phyloP scores from a whole-genome alignment of 805 yeast genomes.

The Wickerhamomyces canadensis region DNA sequence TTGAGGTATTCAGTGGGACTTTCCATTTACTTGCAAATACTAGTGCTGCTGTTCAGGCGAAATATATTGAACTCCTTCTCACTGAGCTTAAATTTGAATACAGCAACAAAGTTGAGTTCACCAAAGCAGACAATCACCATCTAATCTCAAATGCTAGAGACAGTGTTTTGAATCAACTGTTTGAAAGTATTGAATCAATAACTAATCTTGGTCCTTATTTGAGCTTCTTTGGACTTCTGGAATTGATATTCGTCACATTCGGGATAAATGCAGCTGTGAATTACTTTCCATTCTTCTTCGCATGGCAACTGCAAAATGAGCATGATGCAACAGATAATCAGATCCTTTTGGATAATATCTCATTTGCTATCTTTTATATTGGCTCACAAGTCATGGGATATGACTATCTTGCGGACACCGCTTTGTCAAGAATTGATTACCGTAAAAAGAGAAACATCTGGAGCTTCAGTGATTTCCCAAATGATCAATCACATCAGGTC shows the following conservation, averaged over 20 bases:
- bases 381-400: conserved; percentile 8
- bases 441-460: conserved; percentile 15
- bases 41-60: conserved; percentile 9
- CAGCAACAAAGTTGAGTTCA: conserved; percentile 6
- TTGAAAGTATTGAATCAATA: conserved; percentile 17
- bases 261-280: conserved; percentile 45
- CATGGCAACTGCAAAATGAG: conserved; percentile 31
- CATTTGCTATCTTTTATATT: conserved; percentile 10
- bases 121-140: conserved; percentile 13
- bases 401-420: conserved; percentile 8
- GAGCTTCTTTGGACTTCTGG: conserved; percentile 8
- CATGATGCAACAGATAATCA: neutral
- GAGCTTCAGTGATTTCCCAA: conserved; percentile 13
- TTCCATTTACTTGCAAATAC: conserved; percentile 12
- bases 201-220: neutral
- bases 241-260: conserved; percentile 25
- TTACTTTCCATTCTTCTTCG: conserved; percentile 39
- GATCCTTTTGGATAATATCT: conserved; percentile 19
- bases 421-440: conserved; percentile 17
- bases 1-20: conserved; percentile 21
- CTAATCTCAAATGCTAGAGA: conserved; percentile 15
- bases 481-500: conserved; percentile 4
- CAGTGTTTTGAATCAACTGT: conserved; percentile 18
- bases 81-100: conserved; percentile 18
- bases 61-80: conserved; percentile 14